Conservation (phyloP, 306 rosid genomes). For the Macrotyloma uniflorum region DNA sequence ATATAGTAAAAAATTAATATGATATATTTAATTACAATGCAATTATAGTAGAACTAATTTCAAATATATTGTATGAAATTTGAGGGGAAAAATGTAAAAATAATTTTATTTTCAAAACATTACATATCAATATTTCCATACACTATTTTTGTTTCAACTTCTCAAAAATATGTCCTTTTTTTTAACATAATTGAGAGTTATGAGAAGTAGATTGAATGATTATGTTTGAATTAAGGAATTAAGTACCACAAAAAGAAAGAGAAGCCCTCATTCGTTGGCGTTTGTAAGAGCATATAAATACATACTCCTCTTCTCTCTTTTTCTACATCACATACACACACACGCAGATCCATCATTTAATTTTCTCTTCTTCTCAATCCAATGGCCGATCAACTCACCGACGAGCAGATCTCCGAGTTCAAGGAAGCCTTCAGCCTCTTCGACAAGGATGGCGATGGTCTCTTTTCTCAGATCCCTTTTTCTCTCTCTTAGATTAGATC, state of each 20-base stretch:
- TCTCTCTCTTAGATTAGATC: not conserved
- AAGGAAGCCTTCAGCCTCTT: slow-evolving; percentile 86
- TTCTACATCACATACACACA: not conserved
- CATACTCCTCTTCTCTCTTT: not conserved
- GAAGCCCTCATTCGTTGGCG: not conserved
- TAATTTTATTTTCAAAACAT: no score
- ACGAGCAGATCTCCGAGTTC: slow-evolving; percentile 87
- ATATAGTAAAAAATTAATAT: no score
- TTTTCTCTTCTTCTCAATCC: slow-evolving; percentile 4
- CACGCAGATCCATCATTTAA: not conserved
- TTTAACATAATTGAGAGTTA: no score
- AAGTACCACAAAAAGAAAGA: slow-evolving; percentile 7
- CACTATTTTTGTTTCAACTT: no score
- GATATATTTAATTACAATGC: no score
- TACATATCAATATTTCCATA: no score
- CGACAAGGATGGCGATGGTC: slow-evolving; percentile 91
- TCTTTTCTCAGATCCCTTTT: slow-evolving; percentile 42
- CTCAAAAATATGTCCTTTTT: no score
- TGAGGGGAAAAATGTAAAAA: no score
- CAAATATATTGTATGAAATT: no score
- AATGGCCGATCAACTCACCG: slow-evolving; percentile 89
- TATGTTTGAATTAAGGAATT: not conserved
- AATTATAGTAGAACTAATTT: no score
- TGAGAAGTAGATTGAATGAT: not conserved
- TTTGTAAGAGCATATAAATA: slow-evolving; percentile 33